Evolutionary conservation across 306 rosid species (phyloP), one percentile per base, ranked within the genome.

Genomic region (Chamaecrista fasciculata): DNA sequence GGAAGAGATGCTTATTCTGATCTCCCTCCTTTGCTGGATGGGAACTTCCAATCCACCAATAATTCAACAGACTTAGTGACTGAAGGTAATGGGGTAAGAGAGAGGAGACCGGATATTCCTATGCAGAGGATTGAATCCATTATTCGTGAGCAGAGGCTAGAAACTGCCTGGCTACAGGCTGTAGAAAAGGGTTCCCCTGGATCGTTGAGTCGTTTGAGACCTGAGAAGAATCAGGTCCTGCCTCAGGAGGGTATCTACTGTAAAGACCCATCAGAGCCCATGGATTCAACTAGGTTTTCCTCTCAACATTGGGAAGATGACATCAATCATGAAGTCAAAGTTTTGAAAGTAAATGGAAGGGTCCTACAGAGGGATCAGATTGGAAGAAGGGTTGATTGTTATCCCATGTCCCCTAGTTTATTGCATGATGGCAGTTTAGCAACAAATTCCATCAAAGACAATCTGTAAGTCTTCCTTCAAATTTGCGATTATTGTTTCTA

Each of bases 111-210:
- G 61, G 89, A 89, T 77, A 79, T 91, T 63, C 99, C 99, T 66
- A 86, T 89, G 88, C 96, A 84, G 76, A 85, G 97, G 82, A 87
- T 95, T 76, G 99, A 91, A 72, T 91, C 99, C 81, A 91, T 91
- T 71, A 91, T 95, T 69, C 96, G 96, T 4, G 99, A 95, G 76
- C 97, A 95, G 76, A 87, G 91, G 80, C 83, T 95, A 72, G 99
- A 95, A 82, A 95, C 91, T 66, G 99, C 99, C 7, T 95, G 99
- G 99, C 76, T 95, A 69, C 97, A 91, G 82, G 91, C 94, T 8
- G 90, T 81, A 57, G 99, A 87, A 73, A 95, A 87, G 67, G 97
- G 99, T 67, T 91, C 97, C 49, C 97, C 97, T 28, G 92, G 96
- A 73, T 86, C 96, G 0, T 73, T 95, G 84, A 85, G 78, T 84